Evolutionary conservation across 495 filamentous ascomycete genomes (phyloP).

Genomic region (Cercophora sp.): DNA sequence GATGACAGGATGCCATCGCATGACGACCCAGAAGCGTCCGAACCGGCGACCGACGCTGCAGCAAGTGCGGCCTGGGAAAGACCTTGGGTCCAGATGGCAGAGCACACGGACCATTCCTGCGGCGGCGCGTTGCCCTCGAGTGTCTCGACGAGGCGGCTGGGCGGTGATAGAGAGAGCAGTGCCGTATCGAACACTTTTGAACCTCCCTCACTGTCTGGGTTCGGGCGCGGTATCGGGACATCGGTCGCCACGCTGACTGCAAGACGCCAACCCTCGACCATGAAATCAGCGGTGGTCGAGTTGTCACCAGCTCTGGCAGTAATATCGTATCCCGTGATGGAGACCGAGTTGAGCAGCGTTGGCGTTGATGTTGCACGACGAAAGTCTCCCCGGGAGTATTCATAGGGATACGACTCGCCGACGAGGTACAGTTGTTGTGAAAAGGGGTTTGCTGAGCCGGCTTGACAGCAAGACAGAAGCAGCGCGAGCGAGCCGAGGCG

Average conservation of each 20-base stretch:
- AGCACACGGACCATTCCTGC: neutral
- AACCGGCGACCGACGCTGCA: neutral
- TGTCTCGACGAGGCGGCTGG: no score
- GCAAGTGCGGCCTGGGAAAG: neutral
- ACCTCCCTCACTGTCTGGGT: neutral
- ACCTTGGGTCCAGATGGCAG: neutral
- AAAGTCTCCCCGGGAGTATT: neutral
- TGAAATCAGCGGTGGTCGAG: neutral
- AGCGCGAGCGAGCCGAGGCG: neutral
- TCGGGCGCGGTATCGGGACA: neutral
- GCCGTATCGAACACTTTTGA: slow-evolving; percentile 1
- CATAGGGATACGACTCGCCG: neutral
- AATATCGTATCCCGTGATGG: neutral
- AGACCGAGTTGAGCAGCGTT: neutral
- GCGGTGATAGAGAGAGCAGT: neutral
- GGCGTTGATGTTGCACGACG: neutral
- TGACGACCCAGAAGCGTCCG: neutral
- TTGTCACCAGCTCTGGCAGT: neutral
- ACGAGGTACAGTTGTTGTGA: neutral
- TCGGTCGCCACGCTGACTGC: neutral
- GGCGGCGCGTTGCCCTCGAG: neutral
- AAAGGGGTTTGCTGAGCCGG: neutral
- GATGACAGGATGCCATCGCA: neutral
- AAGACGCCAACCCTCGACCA: neutral
- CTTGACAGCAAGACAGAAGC: neutral